These are phyloP conservation scores for Micractinium conductrix DNA, from an alignment of 139 green algal genomes.

Conservation along the genomic window DNA sequence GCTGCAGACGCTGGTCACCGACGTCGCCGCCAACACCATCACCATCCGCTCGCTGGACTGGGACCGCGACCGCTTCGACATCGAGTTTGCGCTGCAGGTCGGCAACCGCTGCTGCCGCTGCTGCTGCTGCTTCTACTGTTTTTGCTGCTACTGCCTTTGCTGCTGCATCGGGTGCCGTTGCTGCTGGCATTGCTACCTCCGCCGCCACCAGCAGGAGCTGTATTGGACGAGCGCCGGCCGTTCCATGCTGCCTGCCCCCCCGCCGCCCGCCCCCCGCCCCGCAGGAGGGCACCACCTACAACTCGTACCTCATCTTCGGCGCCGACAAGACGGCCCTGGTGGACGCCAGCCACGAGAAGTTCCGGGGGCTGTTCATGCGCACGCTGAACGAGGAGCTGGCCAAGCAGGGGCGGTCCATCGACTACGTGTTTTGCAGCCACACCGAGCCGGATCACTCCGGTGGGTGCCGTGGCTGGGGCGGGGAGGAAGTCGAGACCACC, in stretches of 20 bases:
- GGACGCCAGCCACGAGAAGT: slow-evolving; percentile 97
- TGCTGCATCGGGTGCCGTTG: too few species aligned
- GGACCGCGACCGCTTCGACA: slow-evolving; percentile 84
- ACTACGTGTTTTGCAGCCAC: slow-evolving; percentile 90
- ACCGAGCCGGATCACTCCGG: slow-evolving; percentile 95
- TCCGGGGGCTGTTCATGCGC: slow-evolving; percentile 86
- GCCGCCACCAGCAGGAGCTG: too few species aligned
- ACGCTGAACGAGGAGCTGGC: slow-evolving; percentile 62
- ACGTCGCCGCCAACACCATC: slow-evolving; percentile 83
- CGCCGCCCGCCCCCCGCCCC: too few species aligned
- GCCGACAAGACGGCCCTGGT: slow-evolving; percentile 90
- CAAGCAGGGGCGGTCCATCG: slow-evolving; percentile 57
- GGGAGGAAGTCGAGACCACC: too few species aligned
- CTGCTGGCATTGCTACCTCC: too few species aligned
- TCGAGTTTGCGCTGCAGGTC: slow-evolving; percentile 89
- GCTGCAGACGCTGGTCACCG: slow-evolving; percentile 61
- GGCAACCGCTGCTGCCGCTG: too few species aligned
- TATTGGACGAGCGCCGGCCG: too few species aligned
- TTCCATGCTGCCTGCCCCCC: too few species aligned
- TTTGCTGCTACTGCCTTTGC: too few species aligned
- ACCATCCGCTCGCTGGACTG: slow-evolving; percentile 94
- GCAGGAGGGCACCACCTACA: slow-evolving; percentile 71
- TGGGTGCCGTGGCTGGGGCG: slow-evolving; percentile 5
- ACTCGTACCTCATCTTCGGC: slow-evolving; percentile 91
- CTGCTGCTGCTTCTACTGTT: too few species aligned